Evolutionary conservation across 768 basidiomycete genomes (phyloP), one percentile per base, ranked within the genome.

Genomic region (Tricholoma terreum): DNA sequence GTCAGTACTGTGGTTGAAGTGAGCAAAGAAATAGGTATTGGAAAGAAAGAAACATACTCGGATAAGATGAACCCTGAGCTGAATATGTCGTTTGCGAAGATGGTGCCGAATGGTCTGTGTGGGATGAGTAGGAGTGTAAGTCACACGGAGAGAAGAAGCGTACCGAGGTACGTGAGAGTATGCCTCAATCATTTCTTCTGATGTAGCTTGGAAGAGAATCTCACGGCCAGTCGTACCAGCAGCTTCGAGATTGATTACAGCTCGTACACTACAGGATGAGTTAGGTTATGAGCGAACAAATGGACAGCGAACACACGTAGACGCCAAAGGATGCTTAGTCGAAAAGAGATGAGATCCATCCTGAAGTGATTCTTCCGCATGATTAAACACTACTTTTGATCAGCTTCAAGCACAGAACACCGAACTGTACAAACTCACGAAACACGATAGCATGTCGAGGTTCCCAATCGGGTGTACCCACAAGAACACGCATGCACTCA

Each of bases 311-410:
- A 76, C 87, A 64, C 55, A 90, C 90, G 86, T 90, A 9, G 79
- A 68, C 27, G 84, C 86, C 57, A 78, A 78, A 14, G 84, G 84
- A 68, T 97, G 93, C 65, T 96, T 93, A 0, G 94, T 97, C 6
- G 94, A 87, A 70, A 88, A 98, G 4, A 97, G 77, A 72, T 98
- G 95, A 0, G 92, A 94, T 0, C 89, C 94, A 66, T 98, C 96
- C 70, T 98, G 96, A 30, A 98, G 74, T 1, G 89, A 92, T 68
- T 98, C 95, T 71, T 98, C 95, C 10, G 89, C 96, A 59, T 96
- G 82, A 63, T 98, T 98, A 76, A 96, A 97, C 59, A 98, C 92
- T 94, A 6, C 24, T 6, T 6, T 27, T 27, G 24, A 6, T 27
- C 24, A 27, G 24, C 6, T 27, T 27, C 24, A 27, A 27, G 24